These are phyloP conservation scores for Stramenopiles sp. DNA, from an alignment of 352 stramenopile species.

Conservation along the genomic window DNA sequence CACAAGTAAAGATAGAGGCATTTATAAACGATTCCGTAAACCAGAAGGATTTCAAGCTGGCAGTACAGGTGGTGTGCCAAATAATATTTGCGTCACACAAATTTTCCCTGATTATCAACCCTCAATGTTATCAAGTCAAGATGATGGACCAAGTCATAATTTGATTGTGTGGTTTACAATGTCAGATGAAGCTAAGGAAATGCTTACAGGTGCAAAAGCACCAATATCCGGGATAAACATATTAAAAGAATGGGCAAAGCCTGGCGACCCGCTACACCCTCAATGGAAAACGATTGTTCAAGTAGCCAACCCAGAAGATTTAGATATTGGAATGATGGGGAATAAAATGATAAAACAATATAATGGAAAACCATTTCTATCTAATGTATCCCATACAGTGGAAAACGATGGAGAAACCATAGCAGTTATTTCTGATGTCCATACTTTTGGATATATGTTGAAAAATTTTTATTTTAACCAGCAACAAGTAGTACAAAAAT, in stretches of 20 bases:
- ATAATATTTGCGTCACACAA: background rate
- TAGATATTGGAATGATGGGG: background rate
- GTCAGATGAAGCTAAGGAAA: background rate
- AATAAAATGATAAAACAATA: background rate
- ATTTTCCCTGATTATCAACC: background rate
- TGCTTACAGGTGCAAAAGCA: background rate
- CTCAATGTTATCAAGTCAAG: background rate
- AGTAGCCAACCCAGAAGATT: background rate
- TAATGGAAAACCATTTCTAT: background rate
- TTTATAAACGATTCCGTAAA: background rate
- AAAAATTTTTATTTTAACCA: background rate
- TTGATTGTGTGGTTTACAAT: background rate
- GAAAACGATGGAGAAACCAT: background rate
- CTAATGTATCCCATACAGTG: background rate
- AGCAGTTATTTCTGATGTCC: background rate
- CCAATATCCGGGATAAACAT: background rate
- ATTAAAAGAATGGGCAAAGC: background rate
- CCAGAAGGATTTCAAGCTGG: background rate
- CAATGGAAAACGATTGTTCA: background rate
- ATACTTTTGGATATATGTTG: background rate
- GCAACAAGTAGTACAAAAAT: background rate
- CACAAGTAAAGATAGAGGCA: background rate
- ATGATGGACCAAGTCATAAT: background rate
- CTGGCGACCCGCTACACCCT: background rate
- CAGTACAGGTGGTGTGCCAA: background rate